Evolutionary conservation across 2,329 filamentous ascomycete species (phyloP).

Genomic region (Fusarium neocosmosporiellum): DNA sequence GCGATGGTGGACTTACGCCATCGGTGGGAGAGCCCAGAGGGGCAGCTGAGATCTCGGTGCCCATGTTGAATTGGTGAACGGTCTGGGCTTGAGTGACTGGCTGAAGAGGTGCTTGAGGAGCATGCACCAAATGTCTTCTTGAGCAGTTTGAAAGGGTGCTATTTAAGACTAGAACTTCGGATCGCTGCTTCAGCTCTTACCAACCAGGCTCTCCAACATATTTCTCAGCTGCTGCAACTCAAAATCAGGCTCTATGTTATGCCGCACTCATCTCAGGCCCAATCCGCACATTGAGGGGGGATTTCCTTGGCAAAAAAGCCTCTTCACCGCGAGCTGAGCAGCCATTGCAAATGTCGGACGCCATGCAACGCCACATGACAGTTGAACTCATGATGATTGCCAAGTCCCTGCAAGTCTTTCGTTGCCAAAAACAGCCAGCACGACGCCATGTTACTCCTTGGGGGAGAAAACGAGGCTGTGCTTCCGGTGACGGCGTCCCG

Average conservation of each 20-base stretch:
- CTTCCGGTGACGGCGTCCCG: neutral
- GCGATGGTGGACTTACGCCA: neutral
- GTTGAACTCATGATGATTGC: neutral
- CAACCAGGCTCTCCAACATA: neutral
- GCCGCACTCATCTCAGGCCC: neutral
- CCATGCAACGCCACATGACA: neutral
- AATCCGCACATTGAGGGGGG: neutral
- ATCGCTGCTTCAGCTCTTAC: neutral
- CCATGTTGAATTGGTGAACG: neutral
- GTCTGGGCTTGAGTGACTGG: neutral
- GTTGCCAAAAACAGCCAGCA: neutral
- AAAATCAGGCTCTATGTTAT: neutral
- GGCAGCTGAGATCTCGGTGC: neutral
- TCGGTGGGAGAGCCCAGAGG: neutral
- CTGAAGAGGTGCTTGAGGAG: neutral
- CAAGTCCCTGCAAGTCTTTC: neutral
- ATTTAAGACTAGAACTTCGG: neutral
- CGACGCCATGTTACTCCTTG: neutral
- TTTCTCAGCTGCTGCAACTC: neutral
- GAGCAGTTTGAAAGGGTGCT: neutral
- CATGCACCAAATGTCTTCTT: neutral
- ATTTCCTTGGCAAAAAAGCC: neutral
- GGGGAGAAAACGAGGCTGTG: neutral
- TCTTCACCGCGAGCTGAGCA: neutral
- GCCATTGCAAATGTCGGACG: neutral